Evolutionary conservation across 345 rosid genomes (phyloP).

Genomic region (Odontarrhena argentea): DNA sequence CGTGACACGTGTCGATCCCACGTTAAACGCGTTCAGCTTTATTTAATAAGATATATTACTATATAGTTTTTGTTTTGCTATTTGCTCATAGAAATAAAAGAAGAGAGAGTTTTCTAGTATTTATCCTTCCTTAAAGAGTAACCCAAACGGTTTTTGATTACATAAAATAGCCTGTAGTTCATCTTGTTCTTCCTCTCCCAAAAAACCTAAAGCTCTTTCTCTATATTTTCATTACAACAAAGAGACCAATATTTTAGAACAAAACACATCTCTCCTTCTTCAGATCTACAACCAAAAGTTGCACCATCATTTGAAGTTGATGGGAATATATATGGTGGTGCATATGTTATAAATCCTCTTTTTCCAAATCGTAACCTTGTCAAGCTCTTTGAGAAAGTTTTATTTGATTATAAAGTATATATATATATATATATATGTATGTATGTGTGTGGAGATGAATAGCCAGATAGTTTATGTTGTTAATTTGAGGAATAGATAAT

Average conservation of each 20-base stretch:
- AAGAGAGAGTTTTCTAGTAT: constrained; percentile 31
- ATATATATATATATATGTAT: neutral
- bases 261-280: constrained; percentile 14
- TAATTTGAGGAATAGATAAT: constrained; percentile 36
- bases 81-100: constrained; percentile 31
- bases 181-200: constrained; percentile 30
- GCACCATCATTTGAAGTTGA: constrained; percentile 26
- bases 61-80: constrained; percentile 2
- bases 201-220: constrained; percentile 14
- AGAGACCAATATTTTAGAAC: constrained; percentile 25
- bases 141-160: constrained; percentile 41
- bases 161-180: constrained; percentile 33
- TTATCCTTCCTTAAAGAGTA: constrained; percentile 34
- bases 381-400: constrained; percentile 16
- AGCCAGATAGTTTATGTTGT: constrained; percentile 46
- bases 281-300: constrained; percentile 22
- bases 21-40: too few relatives aligned
- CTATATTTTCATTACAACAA: constrained; percentile 25
- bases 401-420: neutral
- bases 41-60: constrained; percentile 16
- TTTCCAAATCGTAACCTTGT: constrained; percentile 10
- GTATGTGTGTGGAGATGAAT: constrained; percentile 24
- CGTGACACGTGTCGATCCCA: too few relatives aligned
- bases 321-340: constrained; percentile 24
- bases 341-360: constrained; percentile 25